Evolutionary conservation across 371 early-diverging fungal species (phyloP).

Genomic region (Syncephalis fuscata): DNA sequence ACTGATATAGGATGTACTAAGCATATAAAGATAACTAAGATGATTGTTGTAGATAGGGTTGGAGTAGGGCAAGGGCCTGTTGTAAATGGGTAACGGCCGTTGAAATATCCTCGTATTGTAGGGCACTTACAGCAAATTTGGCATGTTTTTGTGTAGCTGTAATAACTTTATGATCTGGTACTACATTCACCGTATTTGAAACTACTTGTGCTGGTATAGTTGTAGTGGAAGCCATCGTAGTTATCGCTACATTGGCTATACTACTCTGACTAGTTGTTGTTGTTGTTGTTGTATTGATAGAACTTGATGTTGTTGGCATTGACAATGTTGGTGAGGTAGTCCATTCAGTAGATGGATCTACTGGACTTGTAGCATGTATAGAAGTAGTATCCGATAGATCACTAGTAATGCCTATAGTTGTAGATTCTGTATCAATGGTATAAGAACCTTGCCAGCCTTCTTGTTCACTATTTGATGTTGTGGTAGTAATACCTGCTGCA

Average conservation of each 20-base stretch:
- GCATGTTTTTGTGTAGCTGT: constrained; percentile 71
- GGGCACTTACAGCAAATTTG: constrained; percentile 84
- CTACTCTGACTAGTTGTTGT: neutral
- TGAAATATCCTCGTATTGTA: constrained; percentile 83
- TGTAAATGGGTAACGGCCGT: constrained; percentile 72
- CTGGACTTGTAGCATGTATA: constrained; percentile 1
- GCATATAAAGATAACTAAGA: no score
- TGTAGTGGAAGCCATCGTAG: neutral
- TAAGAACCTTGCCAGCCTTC: no score
- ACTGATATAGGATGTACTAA: no score
- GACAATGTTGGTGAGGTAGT: constrained; percentile 3
- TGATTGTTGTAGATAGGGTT: constrained; percentile 3
- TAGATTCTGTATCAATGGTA: no score
- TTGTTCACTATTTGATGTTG: no score
- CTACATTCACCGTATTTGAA: constrained; percentile 4
- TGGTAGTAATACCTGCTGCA: no score
- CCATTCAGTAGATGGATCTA: constrained; percentile 2
- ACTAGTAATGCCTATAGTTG: no score
- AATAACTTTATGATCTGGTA: constrained; percentile 33
- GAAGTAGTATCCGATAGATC: no score
- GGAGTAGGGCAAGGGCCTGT: constrained; percentile 39
- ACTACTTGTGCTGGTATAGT: constrained; percentile 1
- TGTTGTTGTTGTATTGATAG: constrained; percentile 2
- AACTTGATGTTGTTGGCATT: neutral
- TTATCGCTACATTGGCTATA: constrained; percentile 2